Base-by-base conservation (phyloP, 441 rosid species). In the Jatropha multifida region DNA sequence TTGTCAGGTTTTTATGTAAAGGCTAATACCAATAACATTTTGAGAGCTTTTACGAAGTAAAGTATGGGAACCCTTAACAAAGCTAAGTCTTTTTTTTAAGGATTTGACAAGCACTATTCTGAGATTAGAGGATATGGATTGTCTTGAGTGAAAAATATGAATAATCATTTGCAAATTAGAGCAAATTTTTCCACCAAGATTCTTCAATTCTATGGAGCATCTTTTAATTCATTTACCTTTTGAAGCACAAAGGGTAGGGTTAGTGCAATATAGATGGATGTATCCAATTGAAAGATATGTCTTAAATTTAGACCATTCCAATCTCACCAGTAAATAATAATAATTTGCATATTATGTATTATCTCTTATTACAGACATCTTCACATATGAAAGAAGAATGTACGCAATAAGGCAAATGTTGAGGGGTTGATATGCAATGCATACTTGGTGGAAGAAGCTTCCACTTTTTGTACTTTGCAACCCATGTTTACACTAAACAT, bases 121-220 rank as follows among this genome's bases (percentile, higher is more conserved):
- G 4, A 44, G n/a, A 9, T 8, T 69, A 26, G 52, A 62, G 11
- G 9, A 46, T 11, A 46, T 46, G 49, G 49, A 5, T 46, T 5
- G 49, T 1, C 11, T 46, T 5, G 49, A 0, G 3, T 4, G 48
- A 51, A 38, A 69, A 32, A 69, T 48, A 20, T 2, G 3, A 2
- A 5, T 69, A 4, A 76, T 70, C 9, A 12, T 69, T 0, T 76
- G 40, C 52, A 69, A 76, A 48, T n/a, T 68, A 13, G 74, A 74
- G 46, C 61, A 15, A 20, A 63, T 68, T 8, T 78, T 60, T 23
- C 78, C 74, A 6, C 74, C 60, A 9, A 2, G 17, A 0, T 78
- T 69, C 13, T 78, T 78, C 60, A 27, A 74, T 12, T 51, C 0
- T 0, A 74, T 69, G 74, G 74, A 60, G 27, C 66, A 74, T 61